A percentile compares a stretch with the other conserved stretches of the same genome.
Conservation (phyloP, 345 rosid genomes). For the Aurinia saxatilis region DNA sequence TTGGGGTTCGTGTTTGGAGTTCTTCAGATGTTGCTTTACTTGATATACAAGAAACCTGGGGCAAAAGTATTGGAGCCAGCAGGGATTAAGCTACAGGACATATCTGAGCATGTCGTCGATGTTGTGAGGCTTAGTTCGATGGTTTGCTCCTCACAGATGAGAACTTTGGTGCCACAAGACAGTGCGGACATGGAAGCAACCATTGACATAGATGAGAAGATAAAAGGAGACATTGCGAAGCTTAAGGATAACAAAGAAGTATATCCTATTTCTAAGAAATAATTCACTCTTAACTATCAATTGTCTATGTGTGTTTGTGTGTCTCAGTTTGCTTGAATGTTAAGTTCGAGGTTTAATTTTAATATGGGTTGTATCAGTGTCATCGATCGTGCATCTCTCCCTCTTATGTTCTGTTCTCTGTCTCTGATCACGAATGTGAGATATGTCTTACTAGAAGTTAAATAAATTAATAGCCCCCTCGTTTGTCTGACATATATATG, state of each 20-base stretch:
- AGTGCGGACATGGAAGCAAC: conserved; percentile 27
- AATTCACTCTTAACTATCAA: conserved; percentile 8
- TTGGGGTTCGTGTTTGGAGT: conserved; percentile 71
- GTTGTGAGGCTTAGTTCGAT: conserved; percentile 35
- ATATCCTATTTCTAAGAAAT: conserved; percentile 6
- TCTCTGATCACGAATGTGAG: conserved; percentile 16
- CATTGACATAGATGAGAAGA: conserved; percentile 20
- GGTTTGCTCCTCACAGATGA: conserved; percentile 36
- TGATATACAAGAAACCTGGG: conserved; percentile 52
- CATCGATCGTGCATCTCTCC: background rate
- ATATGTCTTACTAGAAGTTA: background rate
- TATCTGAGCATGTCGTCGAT: conserved; percentile 45
- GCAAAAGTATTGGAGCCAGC: conserved; percentile 31
- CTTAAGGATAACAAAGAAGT: conserved; percentile 16
- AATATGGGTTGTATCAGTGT: background rate
- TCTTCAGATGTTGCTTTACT: conserved; percentile 67
- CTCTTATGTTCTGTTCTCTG: background rate
- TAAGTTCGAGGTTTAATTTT: conserved; percentile 12
- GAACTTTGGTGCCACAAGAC: conserved; percentile 29
- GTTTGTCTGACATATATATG: too few relatives aligned
- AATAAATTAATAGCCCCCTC: background rate
- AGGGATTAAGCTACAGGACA: conserved; percentile 37
- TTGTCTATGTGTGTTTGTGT: too few relatives aligned
- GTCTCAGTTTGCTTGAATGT: conserved; percentile 12
- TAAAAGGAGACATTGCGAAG: conserved; percentile 21